These are phyloP conservation scores for Exophiala viscosa DNA, from an alignment of 2,329 filamentous ascomycete species.

Conservation along the genomic window DNA sequence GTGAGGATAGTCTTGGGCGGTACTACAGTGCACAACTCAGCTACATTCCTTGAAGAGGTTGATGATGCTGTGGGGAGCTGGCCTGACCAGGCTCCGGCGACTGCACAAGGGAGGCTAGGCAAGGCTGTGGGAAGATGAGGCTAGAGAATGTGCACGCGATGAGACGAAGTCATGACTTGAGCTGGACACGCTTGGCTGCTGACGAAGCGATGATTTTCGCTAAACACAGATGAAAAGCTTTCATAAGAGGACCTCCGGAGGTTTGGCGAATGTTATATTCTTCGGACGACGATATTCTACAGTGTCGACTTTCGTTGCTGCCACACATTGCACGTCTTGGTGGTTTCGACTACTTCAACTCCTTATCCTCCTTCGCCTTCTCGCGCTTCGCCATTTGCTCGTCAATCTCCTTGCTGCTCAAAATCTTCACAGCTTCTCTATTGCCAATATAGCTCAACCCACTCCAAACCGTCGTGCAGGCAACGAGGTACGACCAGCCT, in stretches of 20 bases:
- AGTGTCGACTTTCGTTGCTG: too few relatives aligned
- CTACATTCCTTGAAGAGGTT: slow-evolving; percentile 84
- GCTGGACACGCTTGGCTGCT: too few relatives aligned
- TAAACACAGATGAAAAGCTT: too few relatives aligned
- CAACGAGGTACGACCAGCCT: slow-evolving; percentile 66
- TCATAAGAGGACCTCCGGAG: too few relatives aligned
- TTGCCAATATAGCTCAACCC: slow-evolving; percentile 87
- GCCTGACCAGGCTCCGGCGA: slow-evolving; percentile 66
- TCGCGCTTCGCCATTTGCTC: background rate
- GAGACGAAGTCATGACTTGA: too few relatives aligned
- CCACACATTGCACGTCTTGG: too few relatives aligned
- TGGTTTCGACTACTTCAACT: too few relatives aligned
- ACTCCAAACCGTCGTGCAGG: slow-evolving; percentile 86
- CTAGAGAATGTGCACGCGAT: too few relatives aligned
- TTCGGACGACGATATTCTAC: too few relatives aligned
- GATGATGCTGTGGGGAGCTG: slow-evolving; percentile 82
- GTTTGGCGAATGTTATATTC: too few relatives aligned
- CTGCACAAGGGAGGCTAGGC: slow-evolving; percentile 59
- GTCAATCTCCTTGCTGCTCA: slow-evolving; percentile 39
- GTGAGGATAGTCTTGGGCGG: slow-evolving; percentile 85
- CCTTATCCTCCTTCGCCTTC: background rate
- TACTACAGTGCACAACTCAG: slow-evolving; percentile 82
- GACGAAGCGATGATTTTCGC: too few relatives aligned
- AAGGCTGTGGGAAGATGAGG: slow-evolving; percentile 34
- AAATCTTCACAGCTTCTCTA: slow-evolving; percentile 87